Evolutionary conservation across 768 basidiomycete species (phyloP).

Genomic region (Hemileccinum impolitum): DNA sequence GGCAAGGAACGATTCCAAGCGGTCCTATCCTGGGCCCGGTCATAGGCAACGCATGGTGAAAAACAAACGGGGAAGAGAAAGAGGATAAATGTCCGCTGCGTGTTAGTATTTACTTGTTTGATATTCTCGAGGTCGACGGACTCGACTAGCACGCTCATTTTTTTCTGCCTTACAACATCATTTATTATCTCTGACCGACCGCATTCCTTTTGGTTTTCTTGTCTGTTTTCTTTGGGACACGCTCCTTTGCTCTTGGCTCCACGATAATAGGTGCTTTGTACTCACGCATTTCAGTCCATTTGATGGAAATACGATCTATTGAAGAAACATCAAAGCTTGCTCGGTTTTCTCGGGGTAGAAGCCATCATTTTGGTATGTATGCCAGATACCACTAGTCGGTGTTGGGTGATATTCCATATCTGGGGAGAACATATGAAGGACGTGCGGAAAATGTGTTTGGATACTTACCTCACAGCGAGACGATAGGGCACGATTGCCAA

Average conservation of each 20-base stretch:
- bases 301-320: constrained; percentile 13
- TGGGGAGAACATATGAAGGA: constrained; percentile 15
- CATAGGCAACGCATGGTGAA: constrained; percentile 3
- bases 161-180: constrained; percentile 4
- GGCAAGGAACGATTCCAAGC: constrained; percentile 29
- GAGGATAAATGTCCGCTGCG: neutral
- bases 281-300: constrained; percentile 3
- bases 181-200: constrained; percentile 1
- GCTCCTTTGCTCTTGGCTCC: constrained; percentile 3
- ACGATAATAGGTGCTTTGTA: constrained; percentile 6
- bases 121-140: constrained; percentile 10
- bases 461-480: constrained; percentile 47
- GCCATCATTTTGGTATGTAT: constrained; percentile 55
- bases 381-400: constrained; percentile 52
- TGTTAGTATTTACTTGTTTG: constrained; percentile 1
- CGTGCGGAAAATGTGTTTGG: neutral
- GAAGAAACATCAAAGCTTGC: constrained; percentile 18
- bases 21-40: constrained; percentile 12
- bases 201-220: constrained; percentile 4
- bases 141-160: constrained; percentile 21
- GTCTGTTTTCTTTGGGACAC: constrained; percentile 3
- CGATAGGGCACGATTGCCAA: constrained; percentile 46
- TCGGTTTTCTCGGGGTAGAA: constrained; percentile 21
- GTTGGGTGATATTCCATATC: constrained; percentile 57
- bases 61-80: neutral